phyloP scores from a whole-genome alignment of 768 basidiomycete genomes.

The Chiua virens region DNA sequence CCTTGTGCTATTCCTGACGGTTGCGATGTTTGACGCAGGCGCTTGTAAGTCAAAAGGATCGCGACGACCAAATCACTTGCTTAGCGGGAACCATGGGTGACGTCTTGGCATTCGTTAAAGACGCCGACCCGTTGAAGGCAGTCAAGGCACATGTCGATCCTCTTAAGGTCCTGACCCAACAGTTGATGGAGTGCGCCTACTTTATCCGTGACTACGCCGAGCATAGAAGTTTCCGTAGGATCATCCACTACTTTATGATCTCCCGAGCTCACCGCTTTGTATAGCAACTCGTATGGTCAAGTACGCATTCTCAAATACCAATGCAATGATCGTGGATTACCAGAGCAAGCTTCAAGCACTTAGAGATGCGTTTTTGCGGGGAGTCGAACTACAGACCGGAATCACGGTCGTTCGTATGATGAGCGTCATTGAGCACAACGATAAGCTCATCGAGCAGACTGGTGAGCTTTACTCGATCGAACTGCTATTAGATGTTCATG shows the following conservation, averaged over 20 bases:
- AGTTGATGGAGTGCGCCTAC: no score
- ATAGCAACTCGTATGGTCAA: background rate
- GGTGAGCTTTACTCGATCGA: background rate
- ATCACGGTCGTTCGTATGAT: no score
- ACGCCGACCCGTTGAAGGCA: no score
- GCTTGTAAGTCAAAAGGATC: background rate
- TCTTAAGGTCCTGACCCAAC: background rate
- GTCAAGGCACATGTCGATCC: no score
- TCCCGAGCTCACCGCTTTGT: no score
- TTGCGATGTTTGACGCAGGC: background rate
- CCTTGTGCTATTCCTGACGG: background rate
- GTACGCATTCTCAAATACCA: background rate
- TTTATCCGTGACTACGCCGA: no score
- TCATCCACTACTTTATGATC: no score
- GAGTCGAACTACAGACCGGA: background rate
- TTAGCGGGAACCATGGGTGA: no score
- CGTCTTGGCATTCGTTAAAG: no score
- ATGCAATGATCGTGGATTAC: background rate
- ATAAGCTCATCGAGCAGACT: background rate
- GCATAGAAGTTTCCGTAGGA: no score
- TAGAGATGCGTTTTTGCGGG: background rate
- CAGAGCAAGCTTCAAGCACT: background rate
- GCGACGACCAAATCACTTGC: no score
- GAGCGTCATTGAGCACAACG: background rate
- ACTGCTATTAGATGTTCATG: background rate